These are phyloP conservation scores for Coemansia sp. DNA, from an alignment of 192 early-diverging fungal species.

Conservation along the genomic window DNA sequence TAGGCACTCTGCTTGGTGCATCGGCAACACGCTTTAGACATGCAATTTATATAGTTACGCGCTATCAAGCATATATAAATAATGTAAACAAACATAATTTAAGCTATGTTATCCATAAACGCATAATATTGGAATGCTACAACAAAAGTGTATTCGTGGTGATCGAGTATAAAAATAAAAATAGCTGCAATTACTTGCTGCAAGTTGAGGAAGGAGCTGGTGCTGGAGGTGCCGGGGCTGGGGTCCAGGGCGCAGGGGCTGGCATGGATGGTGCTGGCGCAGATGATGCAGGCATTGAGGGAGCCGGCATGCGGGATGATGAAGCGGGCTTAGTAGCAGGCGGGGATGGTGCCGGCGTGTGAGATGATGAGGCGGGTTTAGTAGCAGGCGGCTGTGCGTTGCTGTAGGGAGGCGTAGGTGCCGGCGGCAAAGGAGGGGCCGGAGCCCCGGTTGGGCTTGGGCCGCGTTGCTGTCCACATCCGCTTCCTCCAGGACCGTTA, in stretches of 20 bases:
- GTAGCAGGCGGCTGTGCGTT: constrained; percentile 15
- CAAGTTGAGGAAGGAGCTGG: constrained; percentile 10
- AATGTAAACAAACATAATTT: not conserved
- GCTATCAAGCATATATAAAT: constrained; percentile 19
- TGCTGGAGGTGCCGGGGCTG: constrained; percentile 6
- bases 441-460: constrained; percentile 5
- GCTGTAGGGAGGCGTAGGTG: constrained; percentile 15
- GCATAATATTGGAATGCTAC: not conserved
- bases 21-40: constrained; percentile 28
- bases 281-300: constrained; percentile 2
- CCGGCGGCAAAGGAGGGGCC: not conserved
- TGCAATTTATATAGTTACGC: constrained; percentile 28
- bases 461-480: constrained; percentile 17
- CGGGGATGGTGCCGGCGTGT: not conserved
- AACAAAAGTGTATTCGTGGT: not conserved
- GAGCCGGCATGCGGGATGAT: not conserved
- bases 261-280: constrained; percentile 13
- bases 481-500: constrained; percentile 24
- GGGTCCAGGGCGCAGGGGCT: constrained; percentile 3
- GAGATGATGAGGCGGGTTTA: not conserved
- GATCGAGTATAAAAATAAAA: not conserved
- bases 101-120: not conserved
- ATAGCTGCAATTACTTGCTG: constrained; percentile 1
- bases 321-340: not conserved
- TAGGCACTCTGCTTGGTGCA: constrained; percentile 28